These are phyloP conservation scores for Blastocystis sp. DNA, from an alignment of 352 stramenopile genomes.

Conservation along the genomic window DNA sequence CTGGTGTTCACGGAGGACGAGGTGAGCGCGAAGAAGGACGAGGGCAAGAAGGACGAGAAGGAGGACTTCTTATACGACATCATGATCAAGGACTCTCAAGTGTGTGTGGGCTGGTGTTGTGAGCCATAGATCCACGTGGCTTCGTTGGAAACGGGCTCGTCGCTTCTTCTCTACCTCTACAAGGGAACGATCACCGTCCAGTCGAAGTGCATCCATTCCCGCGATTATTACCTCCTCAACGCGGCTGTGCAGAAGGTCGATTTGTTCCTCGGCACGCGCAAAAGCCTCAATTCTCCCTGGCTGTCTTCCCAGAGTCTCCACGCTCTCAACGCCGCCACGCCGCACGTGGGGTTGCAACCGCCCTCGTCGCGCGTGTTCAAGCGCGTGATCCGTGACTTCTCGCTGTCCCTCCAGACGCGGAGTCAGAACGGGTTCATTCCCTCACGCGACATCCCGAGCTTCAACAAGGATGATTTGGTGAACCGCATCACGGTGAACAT, in stretches of 20 bases:
- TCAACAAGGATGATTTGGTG: conserved; percentile 51
- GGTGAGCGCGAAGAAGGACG: conserved; percentile 1
- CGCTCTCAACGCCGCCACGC: neutral
- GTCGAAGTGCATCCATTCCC: conserved; percentile 10
- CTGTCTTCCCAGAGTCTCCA: neutral
- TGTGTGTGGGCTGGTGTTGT: neutral
- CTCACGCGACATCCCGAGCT: neutral
- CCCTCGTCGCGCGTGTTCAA: conserved; percentile 18
- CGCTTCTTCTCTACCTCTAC: conserved; percentile 61
- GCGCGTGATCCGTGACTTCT: conserved; percentile 59
- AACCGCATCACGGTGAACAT: conserved; percentile 56
- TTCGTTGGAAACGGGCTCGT: conserved; percentile 46
- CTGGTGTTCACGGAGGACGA: conserved; percentile 53
- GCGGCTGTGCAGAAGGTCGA: conserved; percentile 37
- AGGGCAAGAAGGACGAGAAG: conserved; percentile 47
- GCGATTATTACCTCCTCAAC: conserved; percentile 45
- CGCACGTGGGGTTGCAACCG: neutral
- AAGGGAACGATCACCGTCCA: conserved; percentile 49
- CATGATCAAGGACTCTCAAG: conserved; percentile 59
- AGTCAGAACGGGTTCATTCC: conserved; percentile 65
- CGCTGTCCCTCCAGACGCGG: conserved; percentile 38
- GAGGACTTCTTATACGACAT: conserved; percentile 52
- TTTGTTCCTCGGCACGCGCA: conserved; percentile 21
- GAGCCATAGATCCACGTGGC: conserved; percentile 49
- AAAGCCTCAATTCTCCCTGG: neutral